These are phyloP conservation scores for Arthroderma sp. DNA, from an alignment of 2,329 filamentous ascomycete species.

Conservation along the genomic window DNA sequence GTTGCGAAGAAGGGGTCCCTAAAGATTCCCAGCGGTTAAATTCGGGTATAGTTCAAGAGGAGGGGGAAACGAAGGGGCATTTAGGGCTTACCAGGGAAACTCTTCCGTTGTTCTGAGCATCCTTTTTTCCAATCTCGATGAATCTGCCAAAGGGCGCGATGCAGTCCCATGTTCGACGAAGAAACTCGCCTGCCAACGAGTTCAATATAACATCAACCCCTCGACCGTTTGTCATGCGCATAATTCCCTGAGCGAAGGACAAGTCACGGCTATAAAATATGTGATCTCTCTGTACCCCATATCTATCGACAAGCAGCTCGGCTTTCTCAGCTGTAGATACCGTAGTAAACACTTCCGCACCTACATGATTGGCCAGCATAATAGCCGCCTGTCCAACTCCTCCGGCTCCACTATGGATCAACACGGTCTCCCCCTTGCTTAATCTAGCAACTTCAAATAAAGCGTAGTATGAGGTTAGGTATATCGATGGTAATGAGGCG, in stretches of 20 bases:
- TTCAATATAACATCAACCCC: slow-evolving; percentile 13
- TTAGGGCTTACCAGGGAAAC: slow-evolving; percentile 3
- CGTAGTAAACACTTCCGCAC: slow-evolving; percentile 13
- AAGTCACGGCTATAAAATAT: slow-evolving; percentile 9
- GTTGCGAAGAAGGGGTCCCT: slow-evolving; percentile 10
- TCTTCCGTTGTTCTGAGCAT: slow-evolving; percentile 2
- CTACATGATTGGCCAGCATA: slow-evolving; percentile 10
- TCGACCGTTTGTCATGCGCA: slow-evolving; percentile 5
- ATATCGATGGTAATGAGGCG: slow-evolving; percentile 8
- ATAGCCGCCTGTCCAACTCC: slow-evolving; percentile 15
- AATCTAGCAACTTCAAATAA: slow-evolving; percentile 8
- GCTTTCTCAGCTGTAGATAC: slow-evolving; percentile 11
- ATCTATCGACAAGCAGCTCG: slow-evolving; percentile 9
- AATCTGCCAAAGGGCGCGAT: slow-evolving; percentile 10
- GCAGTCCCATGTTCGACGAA: slow-evolving; percentile 8
- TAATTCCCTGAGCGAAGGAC: slow-evolving; percentile 8
- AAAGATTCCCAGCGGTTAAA: background rate
- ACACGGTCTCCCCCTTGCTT: slow-evolving; percentile 10
- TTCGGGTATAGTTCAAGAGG: background rate
- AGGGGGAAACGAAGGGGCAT: background rate
- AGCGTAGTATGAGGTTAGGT: slow-evolving; percentile 10
- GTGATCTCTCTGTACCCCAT: slow-evolving; percentile 6
- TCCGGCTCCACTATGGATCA: slow-evolving; percentile 14
- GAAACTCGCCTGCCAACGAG: slow-evolving; percentile 8
- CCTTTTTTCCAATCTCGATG: slow-evolving; percentile 11